Evolutionary conservation across 1,284 basidiomycete species (phyloP).

Genomic region (Leccinum griseonigrum): DNA sequence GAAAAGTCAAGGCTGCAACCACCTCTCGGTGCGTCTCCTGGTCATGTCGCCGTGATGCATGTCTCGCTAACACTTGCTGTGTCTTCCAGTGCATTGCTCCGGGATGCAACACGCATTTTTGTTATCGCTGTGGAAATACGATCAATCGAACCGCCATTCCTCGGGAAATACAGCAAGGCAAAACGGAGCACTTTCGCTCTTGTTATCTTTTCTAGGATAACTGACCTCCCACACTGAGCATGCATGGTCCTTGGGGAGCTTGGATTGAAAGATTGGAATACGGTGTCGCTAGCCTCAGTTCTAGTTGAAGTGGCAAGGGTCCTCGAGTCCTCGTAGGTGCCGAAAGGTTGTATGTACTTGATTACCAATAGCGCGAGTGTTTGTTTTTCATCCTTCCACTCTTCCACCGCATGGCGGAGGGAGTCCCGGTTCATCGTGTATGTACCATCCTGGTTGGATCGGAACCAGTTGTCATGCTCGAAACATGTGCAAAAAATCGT

Average conservation of each 20-base stretch:
- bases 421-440: background rate
- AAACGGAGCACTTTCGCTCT: constrained; percentile 45
- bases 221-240: background rate
- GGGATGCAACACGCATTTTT: constrained; percentile 63
- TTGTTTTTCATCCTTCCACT: background rate
- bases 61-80: background rate
- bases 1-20: constrained; percentile 59
- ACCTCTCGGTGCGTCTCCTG: constrained; percentile 52
- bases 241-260: background rate
- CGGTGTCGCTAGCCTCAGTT: background rate
- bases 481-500: background rate
- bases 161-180: constrained; percentile 41
- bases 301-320: background rate
- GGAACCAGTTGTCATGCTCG: background rate
- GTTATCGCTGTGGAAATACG: constrained; percentile 51
- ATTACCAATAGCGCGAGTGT: background rate
- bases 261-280: background rate
- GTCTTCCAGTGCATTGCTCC: constrained; percentile 49
- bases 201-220: constrained; percentile 33
- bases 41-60: background rate
- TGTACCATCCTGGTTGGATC: background rate
- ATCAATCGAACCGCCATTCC: constrained; percentile 49
- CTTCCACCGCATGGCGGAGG: background rate
- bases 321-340: too few relatives aligned
- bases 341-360: background rate